phyloP scores from a whole-genome alignment of 805 yeast genomes.

The Maudiozyma turicensis region DNA sequence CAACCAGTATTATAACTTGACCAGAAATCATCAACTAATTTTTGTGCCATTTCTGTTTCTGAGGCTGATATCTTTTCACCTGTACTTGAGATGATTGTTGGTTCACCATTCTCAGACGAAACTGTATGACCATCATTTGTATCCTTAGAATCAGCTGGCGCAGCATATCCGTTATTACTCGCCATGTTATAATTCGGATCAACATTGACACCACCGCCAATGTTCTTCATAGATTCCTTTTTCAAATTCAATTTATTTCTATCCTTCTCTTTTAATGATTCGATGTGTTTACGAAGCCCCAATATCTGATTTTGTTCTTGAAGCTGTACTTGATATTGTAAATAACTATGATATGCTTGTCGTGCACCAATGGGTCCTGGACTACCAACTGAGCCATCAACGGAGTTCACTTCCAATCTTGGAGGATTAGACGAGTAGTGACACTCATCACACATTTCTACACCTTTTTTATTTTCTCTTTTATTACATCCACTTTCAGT shows the following conservation, averaged over 20 bases:
- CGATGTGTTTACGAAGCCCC: neutral
- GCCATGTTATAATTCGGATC: neutral
- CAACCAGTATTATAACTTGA: conserved; percentile 15
- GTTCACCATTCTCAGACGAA: neutral
- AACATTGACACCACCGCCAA: neutral
- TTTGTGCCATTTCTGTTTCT: conserved; percentile 6
- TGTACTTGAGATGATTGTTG: neutral
- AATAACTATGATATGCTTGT: neutral
- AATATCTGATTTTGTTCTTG: neutral
- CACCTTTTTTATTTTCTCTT: neutral
- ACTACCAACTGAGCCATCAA: neutral
- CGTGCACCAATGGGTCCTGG: neutral
- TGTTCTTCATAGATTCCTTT: too few species aligned
- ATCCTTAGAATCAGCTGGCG: neutral
- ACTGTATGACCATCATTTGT: neutral
- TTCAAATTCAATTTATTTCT: neutral
- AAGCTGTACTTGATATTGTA: conserved; percentile 1
- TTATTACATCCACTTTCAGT: neutral
- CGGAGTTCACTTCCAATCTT: neutral
- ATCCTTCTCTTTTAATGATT: neutral
- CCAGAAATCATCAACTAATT: conserved; percentile 20
- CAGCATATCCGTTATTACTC: too few species aligned
- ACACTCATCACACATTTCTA: too few species aligned
- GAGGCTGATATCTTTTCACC: neutral
- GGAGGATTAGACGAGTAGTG: neutral